Evolutionary conservation across 1,284 basidiomycete genomes (phyloP), one percentile per base, ranked within the genome.

Genomic region (Fomes fomentarius): DNA sequence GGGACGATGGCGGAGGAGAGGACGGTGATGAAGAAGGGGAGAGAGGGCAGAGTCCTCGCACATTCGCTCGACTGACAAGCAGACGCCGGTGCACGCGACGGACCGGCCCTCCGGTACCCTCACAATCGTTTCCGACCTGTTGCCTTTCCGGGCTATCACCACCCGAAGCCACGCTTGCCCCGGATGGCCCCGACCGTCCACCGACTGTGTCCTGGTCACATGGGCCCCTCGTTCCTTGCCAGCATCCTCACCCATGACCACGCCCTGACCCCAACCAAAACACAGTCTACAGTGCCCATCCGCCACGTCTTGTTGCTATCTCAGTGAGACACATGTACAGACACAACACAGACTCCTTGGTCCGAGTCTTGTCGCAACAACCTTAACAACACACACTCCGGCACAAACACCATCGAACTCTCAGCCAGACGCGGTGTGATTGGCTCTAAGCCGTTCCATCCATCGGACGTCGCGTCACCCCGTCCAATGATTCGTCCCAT

Each of bases 71-170:
- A 33, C 31, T 31, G 26, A 25, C 39, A 21, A 33, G 12, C 24
- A 24, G 26, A 24, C 47, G 52, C 28, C 41, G 50, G 39, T 44
- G 35, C 37, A 41, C 4, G 31, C 28, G 38, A 51, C 59, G 59
- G 59, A 17, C 59, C 59, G 59, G 55, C 21, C 4, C 28, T 33
- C 56, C 56, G 53, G 34, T 26, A n/a, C 22, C 35, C 15, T 38
- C 14, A 22, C 19, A 33, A 24, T 2, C 19, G 40, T 41, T 7
- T 26, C n/a, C n/a, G n/a, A 24, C 26, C 37, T 21, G 7, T 34
- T 54, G 33, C 56, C 56, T 47, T 9, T 37, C 48, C 38, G 7
- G 56, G 59, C 25, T 28, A 45, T 37, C 49, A 47, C 49, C 55
- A n/a, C n/a, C n/a, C n/a, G n/a, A n/a, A n/a, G n/a, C n/a, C n/a